Conservation (phyloP, 2,329 filamentous ascomycete species). For the Rhynchosporium secalis region DNA sequence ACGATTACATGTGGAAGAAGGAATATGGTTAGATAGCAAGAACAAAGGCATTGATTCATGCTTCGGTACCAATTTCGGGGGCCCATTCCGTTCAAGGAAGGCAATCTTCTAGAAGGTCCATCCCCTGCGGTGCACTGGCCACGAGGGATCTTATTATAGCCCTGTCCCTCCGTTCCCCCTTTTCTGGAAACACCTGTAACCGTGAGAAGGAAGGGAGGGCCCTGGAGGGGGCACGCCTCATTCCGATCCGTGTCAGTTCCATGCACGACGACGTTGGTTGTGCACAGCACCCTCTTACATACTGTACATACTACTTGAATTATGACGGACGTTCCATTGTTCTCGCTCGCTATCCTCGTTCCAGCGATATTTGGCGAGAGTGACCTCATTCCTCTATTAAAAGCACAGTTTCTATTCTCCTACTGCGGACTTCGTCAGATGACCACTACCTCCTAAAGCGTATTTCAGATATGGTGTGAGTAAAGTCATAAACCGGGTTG, state of each 20-base stretch:
- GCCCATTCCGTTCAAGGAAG: constrained; percentile 2
- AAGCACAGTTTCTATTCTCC: background rate
- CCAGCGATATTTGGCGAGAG: background rate
- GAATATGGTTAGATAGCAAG: background rate
- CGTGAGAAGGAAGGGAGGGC: background rate
- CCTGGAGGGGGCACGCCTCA: background rate
- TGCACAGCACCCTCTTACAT: background rate
- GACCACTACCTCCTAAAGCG: background rate
- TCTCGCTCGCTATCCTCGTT: background rate
- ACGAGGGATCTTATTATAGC: constrained; percentile 1
- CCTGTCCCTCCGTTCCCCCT: background rate
- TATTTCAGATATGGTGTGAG: background rate
- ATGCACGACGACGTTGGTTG: constrained; percentile 1
- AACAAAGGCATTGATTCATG: constrained; percentile 17
- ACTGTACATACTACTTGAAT: background rate
- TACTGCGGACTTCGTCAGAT: background rate
- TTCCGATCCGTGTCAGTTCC: constrained; percentile 12
- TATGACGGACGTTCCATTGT: background rate
- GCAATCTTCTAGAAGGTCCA: constrained; percentile 19
- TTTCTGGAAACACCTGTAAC: constrained; percentile 4
- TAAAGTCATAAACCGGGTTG: background rate
- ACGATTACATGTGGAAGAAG: constrained; percentile 5
- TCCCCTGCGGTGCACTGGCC: constrained; percentile 6
- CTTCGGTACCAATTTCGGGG: constrained; percentile 4
- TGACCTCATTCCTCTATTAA: background rate